Base-by-base conservation (phyloP, 768 basidiomycete genomes). In the Rickenella mellea region DNA sequence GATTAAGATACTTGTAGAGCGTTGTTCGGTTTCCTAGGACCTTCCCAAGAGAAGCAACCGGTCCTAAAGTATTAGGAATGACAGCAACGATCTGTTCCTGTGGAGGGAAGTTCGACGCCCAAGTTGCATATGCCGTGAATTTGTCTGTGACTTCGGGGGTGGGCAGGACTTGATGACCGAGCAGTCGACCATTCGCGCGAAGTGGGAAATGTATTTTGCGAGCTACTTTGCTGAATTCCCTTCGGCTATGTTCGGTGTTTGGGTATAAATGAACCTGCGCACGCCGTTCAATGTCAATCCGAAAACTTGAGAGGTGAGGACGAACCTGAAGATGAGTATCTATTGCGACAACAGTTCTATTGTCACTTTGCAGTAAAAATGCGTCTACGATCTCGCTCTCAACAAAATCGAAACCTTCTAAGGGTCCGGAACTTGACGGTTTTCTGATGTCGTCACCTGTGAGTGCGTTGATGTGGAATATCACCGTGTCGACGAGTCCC, bases 1-100 rank as follows among this genome's bases (percentile, higher is more conserved):
- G 83, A 56, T 94, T 94, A 46, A 97, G 71, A 55, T 96, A 94
- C 63, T 97, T 97, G 70, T 96, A 94, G 44, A 97, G 58, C 25
- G 91, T 92, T 27, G 78, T 80, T 41, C 91, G 77, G 59, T 93
- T 83, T 2, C 87, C 92, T 4, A 89, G 66, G 4, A 94, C 90
- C 52, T 80, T 80, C 4, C 93, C 94, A 24, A 83, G 61, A 1
- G 80, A 84, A 0, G 92, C 90, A 26, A 89, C 65, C 1, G 77
- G 73, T 42, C 69, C 70, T 45, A 66, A 52, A 8, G 65, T 52
- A 22, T 71, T 70, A 29, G 67, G 64, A 19, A 80, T 57, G 44
- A 83, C 58, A 0, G 69, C 51, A 33, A 66, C 61, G n/a, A 90
- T 66, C 19, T 67, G 64, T 53, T 92, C 84, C 21, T 66, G 69